Percentiles rank a stretch among this genome's conserved stretches.
These are phyloP conservation scores for Aspergillus sojae DNA, from an alignment of 2,329 filamentous ascomycete genomes.

Conservation along the genomic window DNA sequence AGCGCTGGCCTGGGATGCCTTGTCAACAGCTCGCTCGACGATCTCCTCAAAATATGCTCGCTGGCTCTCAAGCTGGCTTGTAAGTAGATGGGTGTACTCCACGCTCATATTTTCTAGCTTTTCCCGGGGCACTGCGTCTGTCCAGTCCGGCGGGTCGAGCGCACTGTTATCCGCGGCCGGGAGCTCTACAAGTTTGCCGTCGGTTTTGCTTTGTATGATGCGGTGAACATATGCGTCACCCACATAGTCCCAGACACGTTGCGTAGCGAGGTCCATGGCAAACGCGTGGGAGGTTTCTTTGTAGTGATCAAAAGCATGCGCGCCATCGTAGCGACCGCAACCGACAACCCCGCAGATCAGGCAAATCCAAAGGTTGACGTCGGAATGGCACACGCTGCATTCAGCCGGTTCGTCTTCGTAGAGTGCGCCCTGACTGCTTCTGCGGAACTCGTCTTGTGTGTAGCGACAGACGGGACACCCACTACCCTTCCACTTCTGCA, in stretches of 20 bases:
- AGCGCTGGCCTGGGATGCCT: slow-evolving; percentile 73
- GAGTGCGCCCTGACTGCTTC: slow-evolving; percentile 49
- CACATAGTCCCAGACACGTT: slow-evolving; percentile 97
- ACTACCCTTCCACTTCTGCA: slow-evolving; percentile 93
- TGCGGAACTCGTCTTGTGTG: slow-evolving; percentile 64
- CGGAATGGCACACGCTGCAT: slow-evolving; percentile 78
- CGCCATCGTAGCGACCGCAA: slow-evolving; percentile 91
- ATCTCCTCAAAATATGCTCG: slow-evolving; percentile 93
- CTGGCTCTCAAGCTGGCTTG: slow-evolving; percentile 89
- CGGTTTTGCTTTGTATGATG: slow-evolving; percentile 88
- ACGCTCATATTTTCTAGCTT: slow-evolving; percentile 79
- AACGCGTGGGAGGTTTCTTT: slow-evolving; percentile 88
- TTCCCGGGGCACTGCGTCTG: slow-evolving; percentile 54
- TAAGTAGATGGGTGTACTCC: slow-evolving; percentile 93
- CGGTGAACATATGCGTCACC: slow-evolving; percentile 95
- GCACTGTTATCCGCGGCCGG: slow-evolving; percentile 59
- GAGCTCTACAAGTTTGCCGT: slow-evolving; percentile 90
- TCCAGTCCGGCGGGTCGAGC: slow-evolving; percentile 46
- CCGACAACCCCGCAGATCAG: slow-evolving; percentile 90
- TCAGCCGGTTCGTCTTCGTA: slow-evolving; percentile 61
- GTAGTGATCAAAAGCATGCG: slow-evolving; percentile 92
- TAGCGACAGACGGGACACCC: slow-evolving; percentile 95
- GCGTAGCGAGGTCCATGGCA: slow-evolving; percentile 86
- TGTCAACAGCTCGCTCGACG: slow-evolving; percentile 84
- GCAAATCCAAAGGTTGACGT: slow-evolving; percentile 90